Evolutionary conservation across 2,329 filamentous ascomycete genomes (phyloP).

Genomic region (Fonsecaea pedrosoi): DNA sequence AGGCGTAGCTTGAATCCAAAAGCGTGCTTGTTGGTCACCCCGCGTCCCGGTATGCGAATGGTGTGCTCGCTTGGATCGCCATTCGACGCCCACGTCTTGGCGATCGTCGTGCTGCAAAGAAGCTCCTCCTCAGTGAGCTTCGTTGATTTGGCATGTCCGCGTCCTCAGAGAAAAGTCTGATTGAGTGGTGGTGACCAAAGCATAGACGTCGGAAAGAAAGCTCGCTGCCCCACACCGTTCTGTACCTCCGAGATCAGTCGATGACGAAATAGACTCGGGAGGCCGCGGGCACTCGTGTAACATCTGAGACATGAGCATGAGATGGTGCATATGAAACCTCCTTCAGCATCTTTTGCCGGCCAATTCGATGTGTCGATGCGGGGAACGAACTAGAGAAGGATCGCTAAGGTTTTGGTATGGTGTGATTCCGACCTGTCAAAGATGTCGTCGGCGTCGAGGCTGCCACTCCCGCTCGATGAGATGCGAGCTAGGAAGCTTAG

Average conservation of each 20-base stretch:
- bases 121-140: not conserved
- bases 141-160: not conserved
- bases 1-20: slow-evolving; percentile 1
- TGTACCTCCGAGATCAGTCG: slow-evolving; percentile 2
- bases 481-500: not conserved
- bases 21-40: not conserved
- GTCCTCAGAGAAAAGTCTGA: not conserved
- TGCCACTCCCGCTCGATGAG: not conserved
- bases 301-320: slow-evolving; percentile 8
- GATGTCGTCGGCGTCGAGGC: not conserved
- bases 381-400: not conserved
- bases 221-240: not conserved
- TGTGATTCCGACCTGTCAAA: not conserved
- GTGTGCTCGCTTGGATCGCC: slow-evolving; percentile 1
- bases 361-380: not conserved
- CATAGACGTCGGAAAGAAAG: not conserved
- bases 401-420: not conserved
- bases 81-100: slow-evolving; percentile 4
- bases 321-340: slow-evolving; percentile 6
- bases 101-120: slow-evolving; percentile 2
- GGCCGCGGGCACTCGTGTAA: not conserved
- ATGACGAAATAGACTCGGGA: slow-evolving; percentile 3
- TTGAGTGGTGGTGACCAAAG: not conserved
- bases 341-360: not conserved
- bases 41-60: not conserved